Base-by-base conservation (phyloP, 306 rosid species). In the Neltuma alba region DNA sequence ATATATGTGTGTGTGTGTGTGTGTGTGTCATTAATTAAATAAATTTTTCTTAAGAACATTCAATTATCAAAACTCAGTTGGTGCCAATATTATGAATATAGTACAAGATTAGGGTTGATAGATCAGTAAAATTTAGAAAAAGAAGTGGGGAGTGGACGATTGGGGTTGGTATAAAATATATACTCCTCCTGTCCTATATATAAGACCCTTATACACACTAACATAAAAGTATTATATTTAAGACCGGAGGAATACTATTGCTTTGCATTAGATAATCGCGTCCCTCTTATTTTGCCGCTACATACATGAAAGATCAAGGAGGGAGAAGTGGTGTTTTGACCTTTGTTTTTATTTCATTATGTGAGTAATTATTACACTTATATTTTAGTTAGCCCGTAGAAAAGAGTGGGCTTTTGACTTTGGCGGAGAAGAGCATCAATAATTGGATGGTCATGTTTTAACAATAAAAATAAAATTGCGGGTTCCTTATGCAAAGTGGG, bases 271-370 rank as follows among this genome's bases (percentile, higher is more conserved):
- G 28, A 40, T 11, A 28, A 30, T 34, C 70, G 78, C 25, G 52
- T 75, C 78, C 81, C 31, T 5, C 52, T 70, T 75, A 20, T 45
- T 75, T 79, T 79, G 45, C 86, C 86, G 79, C 86, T 68, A 30
- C 27, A 37, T 68, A 30, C 27, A 37, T 21, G 58, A 44, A 77
- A 52, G 12, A 52, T 52, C 8, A 52, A 52, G 60, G 60, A 20
- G 12, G 5, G 9, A 2, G 27, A 58, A 79, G 80, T 78, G 80
- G 61, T 68, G 4, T 58, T 27, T 79, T 44, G 70, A 45, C 84
- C 33, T 34, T 57, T 2, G 2, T 42, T 67, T 15, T 63, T 63
- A 34, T 34, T 50, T 50, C n/a, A 2, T 7, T 36, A 25, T 54
- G 67, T 52, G 50, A 60, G 30, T 28, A 52, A 45, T 21, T 74